Evolutionary conservation across 2,329 filamentous ascomycete genomes (phyloP).

Genomic region (Lachnellula subtilissima): DNA sequence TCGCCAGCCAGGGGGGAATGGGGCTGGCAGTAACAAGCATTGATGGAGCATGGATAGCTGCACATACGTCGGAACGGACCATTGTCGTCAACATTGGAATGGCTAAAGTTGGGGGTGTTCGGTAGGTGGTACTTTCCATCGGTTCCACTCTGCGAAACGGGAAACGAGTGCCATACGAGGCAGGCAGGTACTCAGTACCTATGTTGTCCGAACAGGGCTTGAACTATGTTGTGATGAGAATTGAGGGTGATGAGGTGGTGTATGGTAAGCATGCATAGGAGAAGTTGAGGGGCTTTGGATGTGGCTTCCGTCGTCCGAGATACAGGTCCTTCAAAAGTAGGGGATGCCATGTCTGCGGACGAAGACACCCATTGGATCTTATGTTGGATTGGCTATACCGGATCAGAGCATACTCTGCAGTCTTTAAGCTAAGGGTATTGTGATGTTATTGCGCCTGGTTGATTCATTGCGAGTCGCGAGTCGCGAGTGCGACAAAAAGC

Average conservation of each 20-base stretch:
- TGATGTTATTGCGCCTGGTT: not conserved
- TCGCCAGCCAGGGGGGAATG: constrained; percentile 40
- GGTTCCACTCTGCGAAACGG: constrained; percentile 34
- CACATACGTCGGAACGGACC: constrained; percentile 40
- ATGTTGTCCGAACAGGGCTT: constrained; percentile 46
- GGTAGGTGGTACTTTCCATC: constrained; percentile 42
- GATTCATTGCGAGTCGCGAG: not conserved
- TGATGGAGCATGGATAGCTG: constrained; percentile 44
- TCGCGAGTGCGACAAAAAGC: not conserved
- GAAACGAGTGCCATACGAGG: not conserved
- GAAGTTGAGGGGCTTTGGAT: constrained; percentile 41
- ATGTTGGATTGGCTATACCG: not conserved
- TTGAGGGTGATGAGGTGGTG: constrained; percentile 30
- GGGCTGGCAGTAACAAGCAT: constrained; percentile 44
- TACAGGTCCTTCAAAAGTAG: not conserved
- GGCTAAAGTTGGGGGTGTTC: constrained; percentile 31
- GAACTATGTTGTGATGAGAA: constrained; percentile 35
- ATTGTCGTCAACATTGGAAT: constrained; percentile 46
- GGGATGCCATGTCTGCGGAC: not conserved
- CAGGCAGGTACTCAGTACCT: constrained; percentile 37
- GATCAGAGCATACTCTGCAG: not conserved
- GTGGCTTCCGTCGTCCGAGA: not conserved
- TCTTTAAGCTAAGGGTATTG: not conserved
- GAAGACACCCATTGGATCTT: not conserved
- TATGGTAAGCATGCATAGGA: constrained; percentile 39